Base-by-base conservation (phyloP, 352 stramenopile species). In the Aphanomyces euteiches region DNA sequence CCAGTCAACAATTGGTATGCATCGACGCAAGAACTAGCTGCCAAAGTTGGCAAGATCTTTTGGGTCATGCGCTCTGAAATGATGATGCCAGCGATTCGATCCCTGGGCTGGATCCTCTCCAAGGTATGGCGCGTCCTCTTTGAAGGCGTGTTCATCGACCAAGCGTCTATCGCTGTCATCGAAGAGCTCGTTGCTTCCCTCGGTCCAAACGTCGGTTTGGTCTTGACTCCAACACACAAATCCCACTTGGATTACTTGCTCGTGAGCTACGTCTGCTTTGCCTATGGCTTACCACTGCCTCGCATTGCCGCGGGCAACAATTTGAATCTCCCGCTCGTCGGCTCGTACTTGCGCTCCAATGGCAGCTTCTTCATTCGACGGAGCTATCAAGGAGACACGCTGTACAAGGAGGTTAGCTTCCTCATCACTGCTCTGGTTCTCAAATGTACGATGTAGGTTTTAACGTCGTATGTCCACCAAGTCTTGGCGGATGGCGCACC, bases 361-460 rank as follows among this genome's bases (percentile, higher is more conserved):
- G 90, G 90, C 65, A 93, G 86, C 65, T 97, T 96, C 68, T 97
- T 97, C 76, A 95, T 97, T 66, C 87, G 87, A 7, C 84, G 89
- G 0, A 92, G 82, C 13, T 94, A 94, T 67, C 74, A 74, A 1
- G 74, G 87, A 56, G 85, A 95, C 56, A 65, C 71, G 47, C 69
- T 93, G 0, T 94, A 95, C 77, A 93, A 94, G 67, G 73, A 93
- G n/a, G 82, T 75, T n/a, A 2, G 15, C 38, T 69, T 50, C 21
- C 47, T 79, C 13, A 66, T 56, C 7, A 15, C 69, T 37, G 73
- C 73, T 21, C 65, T 73, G 74, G 41, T 41, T 57, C 13, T 73
- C 56, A 17, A 45, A n/a, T n/a, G n/a, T 19, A 7, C 0, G 5
- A n/a, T 37, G 21, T 39, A 61, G 54, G 28, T 95, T 36, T 76